Evolutionary conservation across 139 green algal species (phyloP), one percentile per base, ranked within the genome.

Genomic region (Coelastrella sp.): DNA sequence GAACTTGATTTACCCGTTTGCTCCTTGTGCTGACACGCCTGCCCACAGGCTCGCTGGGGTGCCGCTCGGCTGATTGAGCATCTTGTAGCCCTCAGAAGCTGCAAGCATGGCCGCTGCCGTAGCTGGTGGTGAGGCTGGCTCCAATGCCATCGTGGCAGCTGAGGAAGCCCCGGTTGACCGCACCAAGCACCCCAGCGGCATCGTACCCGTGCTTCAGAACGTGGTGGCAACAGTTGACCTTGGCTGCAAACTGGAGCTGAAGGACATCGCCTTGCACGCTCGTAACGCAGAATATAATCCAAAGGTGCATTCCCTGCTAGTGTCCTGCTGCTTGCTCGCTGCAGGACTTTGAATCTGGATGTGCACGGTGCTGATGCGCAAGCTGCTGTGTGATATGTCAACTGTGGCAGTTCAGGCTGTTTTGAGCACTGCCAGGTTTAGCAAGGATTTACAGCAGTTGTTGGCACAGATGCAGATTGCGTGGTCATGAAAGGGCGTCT

Each of bases 251-350:
- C 93, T 99, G 79, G 98, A 99, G 92, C 92, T 99, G 54, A 99
- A 99, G 87, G 92, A 96, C 57, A 99, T 99, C 76, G 98, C 98
- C 22, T 95, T 99, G 88, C 93, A 98, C n/a, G 98, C 98, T 2
- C 92, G 98, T 5, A 99, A 99, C 74, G 98, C 98, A 4, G 98
- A 99, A 89, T 99, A 99, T 94, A 99, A 99, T 91, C 98, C 98
- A 23, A 99, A 99, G 96, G 96, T 98, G 79, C n/a, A 61, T 59
- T 89, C 47, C 6, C 47, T 89, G 54, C 6, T 5, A 59, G 74
- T 64, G 23, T 66, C 32, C 32, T 54, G 14, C 64, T 78, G 32
- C 19, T 58, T 5, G 13, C 13, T 20, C 66, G 61, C 23, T 68
- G 10, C 7, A 10, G 20, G 22, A 7, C 54, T 17, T 71, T 75